Conservation (phyloP, 1,284 basidiomycete genomes). For the Marasmius fiardii region DNA sequence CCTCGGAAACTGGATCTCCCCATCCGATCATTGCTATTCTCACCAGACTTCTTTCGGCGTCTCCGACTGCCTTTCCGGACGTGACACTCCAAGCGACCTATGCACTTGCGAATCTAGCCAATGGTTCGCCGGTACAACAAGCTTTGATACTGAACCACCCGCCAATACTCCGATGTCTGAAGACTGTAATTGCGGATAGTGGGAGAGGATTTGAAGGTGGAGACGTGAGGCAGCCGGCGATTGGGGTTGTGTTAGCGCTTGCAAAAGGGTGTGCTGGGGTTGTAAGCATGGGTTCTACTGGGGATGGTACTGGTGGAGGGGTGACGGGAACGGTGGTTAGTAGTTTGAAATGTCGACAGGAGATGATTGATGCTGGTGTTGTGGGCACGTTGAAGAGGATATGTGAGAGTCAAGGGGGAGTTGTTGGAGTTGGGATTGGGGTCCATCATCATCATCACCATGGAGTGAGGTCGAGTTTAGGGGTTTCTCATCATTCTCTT, state of each 20-base stretch:
- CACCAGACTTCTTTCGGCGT: background rate
- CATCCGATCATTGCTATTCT: background rate
- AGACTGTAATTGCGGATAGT: slow-evolving; percentile 54
- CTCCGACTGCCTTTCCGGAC: background rate
- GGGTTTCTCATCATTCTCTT: slow-evolving; percentile 17
- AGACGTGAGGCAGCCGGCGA: slow-evolving; percentile 57
- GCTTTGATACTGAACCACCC: slow-evolving; percentile 46
- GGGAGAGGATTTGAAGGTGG: slow-evolving; percentile 26
- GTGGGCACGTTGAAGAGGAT: slow-evolving; percentile 40
- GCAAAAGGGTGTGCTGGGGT: slow-evolving; percentile 24
- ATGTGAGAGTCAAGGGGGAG: slow-evolving; percentile 40
- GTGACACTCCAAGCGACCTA: slow-evolving; percentile 42
- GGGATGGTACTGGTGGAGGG: slow-evolving; percentile 34
- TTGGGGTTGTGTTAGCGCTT: slow-evolving; percentile 55
- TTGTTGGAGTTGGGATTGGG: slow-evolving; percentile 23
- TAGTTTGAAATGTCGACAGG: slow-evolving; percentile 4
- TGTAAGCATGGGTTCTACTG: slow-evolving; percentile 26
- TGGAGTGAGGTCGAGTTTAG: slow-evolving; percentile 5
- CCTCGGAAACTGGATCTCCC: background rate
- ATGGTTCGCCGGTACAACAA: slow-evolving; percentile 47
- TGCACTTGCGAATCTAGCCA: slow-evolving; percentile 62
- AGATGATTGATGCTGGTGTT: slow-evolving; percentile 17
- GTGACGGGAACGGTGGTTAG: slow-evolving; percentile 10
- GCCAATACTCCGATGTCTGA: slow-evolving; percentile 48
- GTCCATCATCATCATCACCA: slow-evolving; percentile 6